Conservation (phyloP, 2,329 filamentous ascomycete genomes). For the Colletotrichum lindemuthianum region DNA sequence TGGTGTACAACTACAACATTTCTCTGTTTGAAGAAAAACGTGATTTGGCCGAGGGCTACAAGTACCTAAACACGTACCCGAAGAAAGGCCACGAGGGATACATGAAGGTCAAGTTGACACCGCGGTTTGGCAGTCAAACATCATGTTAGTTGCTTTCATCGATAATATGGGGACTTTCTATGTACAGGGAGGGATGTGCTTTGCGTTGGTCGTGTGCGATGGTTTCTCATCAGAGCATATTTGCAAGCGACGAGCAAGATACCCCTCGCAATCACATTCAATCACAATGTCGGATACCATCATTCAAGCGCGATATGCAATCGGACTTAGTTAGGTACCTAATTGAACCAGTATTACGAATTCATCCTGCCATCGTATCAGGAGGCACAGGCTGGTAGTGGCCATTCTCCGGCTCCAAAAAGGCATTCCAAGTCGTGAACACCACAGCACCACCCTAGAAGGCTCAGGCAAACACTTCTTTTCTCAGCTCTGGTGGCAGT, state of each 20-base stretch:
- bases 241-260: too few species aligned
- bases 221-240: too few species aligned
- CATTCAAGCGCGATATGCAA: neutral
- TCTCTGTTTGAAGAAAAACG: slow-evolving; percentile 26
- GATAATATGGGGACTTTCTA: too few species aligned
- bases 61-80: slow-evolving; percentile 33
- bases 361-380: neutral
- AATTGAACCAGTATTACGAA: too few species aligned
- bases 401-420: slow-evolving; percentile 26
- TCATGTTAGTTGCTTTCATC: neutral
- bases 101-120: slow-evolving; percentile 22
- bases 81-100: slow-evolving; percentile 33
- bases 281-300: too few species aligned
- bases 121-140: slow-evolving; percentile 16
- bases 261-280: too few species aligned
- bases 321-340: too few species aligned
- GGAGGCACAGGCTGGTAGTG: slow-evolving; percentile 17
- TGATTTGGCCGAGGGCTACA: slow-evolving; percentile 16
- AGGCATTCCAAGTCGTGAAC: slow-evolving; percentile 27
- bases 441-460: slow-evolving; percentile 9
- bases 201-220: too few species aligned
- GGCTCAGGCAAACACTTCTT: slow-evolving; percentile 2
- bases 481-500: slow-evolving; percentile 20
- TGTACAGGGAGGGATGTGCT: too few species aligned
- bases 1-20: slow-evolving; percentile 36